phyloP scores from a whole-genome alignment of 2,329 filamentous ascomycete species.

The Neofusicoccum cordaticola region DNA sequence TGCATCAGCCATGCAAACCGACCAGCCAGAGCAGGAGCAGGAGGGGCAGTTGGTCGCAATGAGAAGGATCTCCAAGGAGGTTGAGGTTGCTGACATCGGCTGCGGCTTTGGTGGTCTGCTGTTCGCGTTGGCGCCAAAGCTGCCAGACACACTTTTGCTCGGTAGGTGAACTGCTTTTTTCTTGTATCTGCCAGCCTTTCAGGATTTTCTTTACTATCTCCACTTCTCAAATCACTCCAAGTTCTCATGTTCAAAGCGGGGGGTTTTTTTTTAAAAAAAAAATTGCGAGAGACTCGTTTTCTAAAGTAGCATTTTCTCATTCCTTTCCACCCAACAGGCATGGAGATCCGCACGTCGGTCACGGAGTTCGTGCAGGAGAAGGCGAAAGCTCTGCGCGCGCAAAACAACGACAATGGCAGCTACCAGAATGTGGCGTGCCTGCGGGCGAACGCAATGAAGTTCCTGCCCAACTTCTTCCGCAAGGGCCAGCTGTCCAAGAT shows the following conservation, averaged over 20 bases:
- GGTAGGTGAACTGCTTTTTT: conserved; percentile 51
- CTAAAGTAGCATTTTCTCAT: not conserved
- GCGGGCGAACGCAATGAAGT: conserved; percentile 97
- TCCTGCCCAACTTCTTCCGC: conserved; percentile 94
- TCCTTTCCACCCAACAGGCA: conserved; percentile 50
- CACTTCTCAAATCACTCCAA: no score
- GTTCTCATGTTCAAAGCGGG: not conserved
- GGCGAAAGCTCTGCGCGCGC: conserved; percentile 73
- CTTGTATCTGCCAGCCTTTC: not conserved
- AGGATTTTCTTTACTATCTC: not conserved
- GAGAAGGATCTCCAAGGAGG: conserved; percentile 58
- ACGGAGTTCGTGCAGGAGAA: conserved; percentile 87
- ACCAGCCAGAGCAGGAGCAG: conserved; percentile 19
- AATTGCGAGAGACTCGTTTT: not conserved
- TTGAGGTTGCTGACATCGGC: conserved; percentile 94
- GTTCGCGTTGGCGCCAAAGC: conserved; percentile 75
- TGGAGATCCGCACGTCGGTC: conserved; percentile 90
- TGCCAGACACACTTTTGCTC: conserved; percentile 80
- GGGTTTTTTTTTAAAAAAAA: no score
- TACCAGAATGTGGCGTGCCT: conserved; percentile 90
- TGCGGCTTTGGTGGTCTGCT: conserved; percentile 93
- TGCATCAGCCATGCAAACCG: conserved; percentile 1
- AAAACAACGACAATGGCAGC: conserved; percentile 50
- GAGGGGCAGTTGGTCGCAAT: conserved; percentile 24
- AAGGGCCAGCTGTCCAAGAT: conserved; percentile 80